Conservation (phyloP, 2,329 filamentous ascomycete species). For the Apiospora rasikravindrae region DNA sequence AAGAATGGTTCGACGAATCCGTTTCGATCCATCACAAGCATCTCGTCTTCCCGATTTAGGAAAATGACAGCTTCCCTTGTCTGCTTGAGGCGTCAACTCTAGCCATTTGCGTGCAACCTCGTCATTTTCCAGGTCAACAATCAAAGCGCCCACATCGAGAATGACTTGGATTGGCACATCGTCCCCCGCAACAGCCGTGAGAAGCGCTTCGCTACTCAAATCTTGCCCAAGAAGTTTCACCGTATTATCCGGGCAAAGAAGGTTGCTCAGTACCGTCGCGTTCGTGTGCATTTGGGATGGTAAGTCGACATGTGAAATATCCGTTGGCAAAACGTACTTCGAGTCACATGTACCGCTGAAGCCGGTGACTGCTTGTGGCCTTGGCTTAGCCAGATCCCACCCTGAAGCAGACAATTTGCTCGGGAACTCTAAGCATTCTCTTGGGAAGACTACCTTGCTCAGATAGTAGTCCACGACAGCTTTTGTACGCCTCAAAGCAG, state of each 20-base stretch:
- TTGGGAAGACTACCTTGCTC: slow-evolving; percentile 61
- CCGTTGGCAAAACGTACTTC: slow-evolving; percentile 59
- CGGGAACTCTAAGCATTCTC: slow-evolving; percentile 66
- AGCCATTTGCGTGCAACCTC: slow-evolving; percentile 63
- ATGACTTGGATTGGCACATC: slow-evolving; percentile 58
- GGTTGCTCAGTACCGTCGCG: slow-evolving; percentile 64
- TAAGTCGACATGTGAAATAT: slow-evolving; percentile 61
- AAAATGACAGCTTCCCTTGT: slow-evolving; percentile 58
- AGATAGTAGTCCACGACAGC: slow-evolving; percentile 68
- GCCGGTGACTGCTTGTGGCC: slow-evolving; percentile 59
- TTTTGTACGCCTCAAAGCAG: slow-evolving; percentile 56
- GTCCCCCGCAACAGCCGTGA: not conserved
- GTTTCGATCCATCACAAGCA: slow-evolving; percentile 56
- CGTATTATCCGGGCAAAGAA: slow-evolving; percentile 60
- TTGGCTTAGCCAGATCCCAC: slow-evolving; percentile 66
- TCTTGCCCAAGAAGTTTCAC: slow-evolving; percentile 29
- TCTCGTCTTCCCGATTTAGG: slow-evolving; percentile 60
- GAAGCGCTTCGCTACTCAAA: not conserved
- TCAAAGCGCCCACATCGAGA: slow-evolving; percentile 73
- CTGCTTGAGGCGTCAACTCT: slow-evolving; percentile 21
- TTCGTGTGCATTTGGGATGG: slow-evolving; percentile 66
- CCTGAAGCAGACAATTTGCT: slow-evolving; percentile 68
- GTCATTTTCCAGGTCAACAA: slow-evolving; percentile 66
- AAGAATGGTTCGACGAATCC: slow-evolving; percentile 55
- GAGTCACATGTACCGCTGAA: slow-evolving; percentile 76